A percentile compares a stretch with the other conserved stretches of the same genome.
phyloP scores from a whole-genome alignment of 192 early-diverging fungal genomes.

The Coemansia sp. region DNA sequence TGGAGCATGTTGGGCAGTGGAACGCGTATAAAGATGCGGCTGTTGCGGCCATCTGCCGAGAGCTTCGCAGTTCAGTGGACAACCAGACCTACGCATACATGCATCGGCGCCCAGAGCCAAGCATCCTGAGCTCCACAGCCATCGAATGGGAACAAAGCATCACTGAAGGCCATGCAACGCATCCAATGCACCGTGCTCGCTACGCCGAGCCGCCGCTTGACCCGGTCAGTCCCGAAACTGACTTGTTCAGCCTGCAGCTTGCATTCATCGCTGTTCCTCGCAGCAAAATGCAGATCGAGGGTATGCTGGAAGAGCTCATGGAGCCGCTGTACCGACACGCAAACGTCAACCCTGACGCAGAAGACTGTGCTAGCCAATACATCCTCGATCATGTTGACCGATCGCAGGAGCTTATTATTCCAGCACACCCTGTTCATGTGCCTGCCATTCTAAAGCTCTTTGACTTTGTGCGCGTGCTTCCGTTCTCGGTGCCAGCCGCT shows the following conservation, averaged over 20 bases:
- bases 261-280: constrained; percentile 58
- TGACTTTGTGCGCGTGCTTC: constrained; percentile 45
- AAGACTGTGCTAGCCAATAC: constrained; percentile 8
- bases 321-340: constrained; percentile 36
- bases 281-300: constrained; percentile 43
- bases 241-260: constrained; percentile 47
- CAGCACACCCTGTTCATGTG: constrained; percentile 63
- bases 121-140: constrained; percentile 43
- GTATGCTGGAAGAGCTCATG: constrained; percentile 47
- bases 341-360: constrained; percentile 2
- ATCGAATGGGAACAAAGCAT: constrained; percentile 69
- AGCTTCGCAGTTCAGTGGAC: constrained; percentile 58
- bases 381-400: constrained; percentile 29
- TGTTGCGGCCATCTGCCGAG: constrained; percentile 43
- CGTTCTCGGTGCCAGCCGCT: constrained; percentile 38
- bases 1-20: constrained; percentile 49
- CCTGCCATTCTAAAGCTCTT: constrained; percentile 59
- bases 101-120: constrained; percentile 20
- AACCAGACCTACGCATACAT: constrained; percentile 55
- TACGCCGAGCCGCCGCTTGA: constrained; percentile 58
- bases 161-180: constrained; percentile 67
- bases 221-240: constrained; percentile 39
- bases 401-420: constrained; percentile 52
- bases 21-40: constrained; percentile 37
- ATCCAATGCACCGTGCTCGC: constrained; percentile 69